Percentiles rank a stretch among this genome's conserved stretches.
phyloP scores from a whole-genome alignment of 2,329 filamentous ascomycete species.

The Pseudonectria foliicola region DNA sequence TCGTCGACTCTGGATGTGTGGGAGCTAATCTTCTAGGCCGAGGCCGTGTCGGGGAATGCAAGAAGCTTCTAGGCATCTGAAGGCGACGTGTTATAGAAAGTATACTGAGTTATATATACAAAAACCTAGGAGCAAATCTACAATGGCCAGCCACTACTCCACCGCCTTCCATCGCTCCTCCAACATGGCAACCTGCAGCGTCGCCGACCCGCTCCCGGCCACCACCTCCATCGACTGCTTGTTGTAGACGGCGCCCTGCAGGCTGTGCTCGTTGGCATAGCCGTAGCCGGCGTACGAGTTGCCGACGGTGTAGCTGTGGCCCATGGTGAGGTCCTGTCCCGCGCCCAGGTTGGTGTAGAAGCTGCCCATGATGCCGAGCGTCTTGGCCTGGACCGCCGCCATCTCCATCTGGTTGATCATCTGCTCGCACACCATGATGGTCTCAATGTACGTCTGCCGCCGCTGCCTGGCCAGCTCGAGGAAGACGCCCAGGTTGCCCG shows the following conservation, averaged over 20 bases:
- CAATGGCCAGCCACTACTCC: conserved; percentile 16
- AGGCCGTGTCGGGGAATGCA: no score
- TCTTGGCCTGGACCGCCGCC: conserved; percentile 18
- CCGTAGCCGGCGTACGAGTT: conserved; percentile 26
- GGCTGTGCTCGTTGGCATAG: conserved; percentile 21
- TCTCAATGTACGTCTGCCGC: conserved; percentile 26
- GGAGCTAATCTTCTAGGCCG: conserved; percentile 18
- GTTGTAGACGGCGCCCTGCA: conserved; percentile 24
- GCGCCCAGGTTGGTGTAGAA: conserved; percentile 20
- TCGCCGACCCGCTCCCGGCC: conserved; percentile 3
- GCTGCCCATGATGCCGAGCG: conserved; percentile 19
- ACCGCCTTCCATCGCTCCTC: conserved; percentile 29
- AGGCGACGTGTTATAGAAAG: conserved; percentile 10
- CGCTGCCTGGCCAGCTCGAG: conserved; percentile 18
- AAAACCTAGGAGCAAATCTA: not conserved
- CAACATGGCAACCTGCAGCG: conserved; percentile 20
- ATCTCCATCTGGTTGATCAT: conserved; percentile 21
- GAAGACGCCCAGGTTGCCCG: conserved; percentile 18
- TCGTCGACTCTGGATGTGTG: conserved; percentile 22
- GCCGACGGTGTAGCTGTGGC: conserved; percentile 21
- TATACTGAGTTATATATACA: not conserved
- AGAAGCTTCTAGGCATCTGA: no score
- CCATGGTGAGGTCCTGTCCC: conserved; percentile 6
- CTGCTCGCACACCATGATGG: conserved; percentile 16
- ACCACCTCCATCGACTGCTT: conserved; percentile 20